A percentile compares a stretch with the other conserved stretches of the same genome.
Evolutionary conservation across 768 basidiomycete genomes (phyloP).

Genomic region (Hemileccinum impolitum): DNA sequence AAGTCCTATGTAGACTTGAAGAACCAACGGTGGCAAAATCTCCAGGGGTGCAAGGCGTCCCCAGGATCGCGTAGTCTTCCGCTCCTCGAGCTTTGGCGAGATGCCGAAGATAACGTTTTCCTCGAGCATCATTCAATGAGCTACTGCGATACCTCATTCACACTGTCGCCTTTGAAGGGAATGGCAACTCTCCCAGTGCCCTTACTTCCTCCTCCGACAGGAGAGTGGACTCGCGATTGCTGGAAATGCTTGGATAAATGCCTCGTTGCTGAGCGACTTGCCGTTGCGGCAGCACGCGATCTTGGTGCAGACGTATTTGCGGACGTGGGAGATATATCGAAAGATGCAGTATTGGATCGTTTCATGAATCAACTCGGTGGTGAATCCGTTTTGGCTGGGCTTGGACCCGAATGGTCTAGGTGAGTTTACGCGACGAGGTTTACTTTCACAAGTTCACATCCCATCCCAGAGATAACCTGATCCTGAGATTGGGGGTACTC

Average conservation of each 20-base stretch:
- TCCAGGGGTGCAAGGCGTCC: conserved; percentile 14
- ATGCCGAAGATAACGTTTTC: conserved; percentile 29
- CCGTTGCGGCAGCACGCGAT: conserved; percentile 36
- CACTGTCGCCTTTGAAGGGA: conserved; percentile 16
- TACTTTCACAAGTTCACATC: neutral
- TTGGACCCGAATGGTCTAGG: conserved; percentile 57
- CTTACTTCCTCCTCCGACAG: conserved; percentile 4
- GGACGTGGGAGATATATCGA: conserved; percentile 48
- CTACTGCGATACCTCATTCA: conserved; percentile 12
- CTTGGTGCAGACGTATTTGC: conserved; percentile 39
- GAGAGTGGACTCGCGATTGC: conserved; percentile 67
- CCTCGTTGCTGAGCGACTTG: conserved; percentile 67
- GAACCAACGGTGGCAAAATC: conserved; percentile 11
- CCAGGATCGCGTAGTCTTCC: conserved; percentile 34
- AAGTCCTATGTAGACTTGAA: conserved; percentile 21
- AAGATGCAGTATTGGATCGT: conserved; percentile 56
- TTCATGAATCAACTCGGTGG: conserved; percentile 55
- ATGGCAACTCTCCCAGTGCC: neutral
- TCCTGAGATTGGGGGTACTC: conserved; percentile 31
- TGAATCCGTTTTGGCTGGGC: conserved; percentile 32
- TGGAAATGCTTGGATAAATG: conserved; percentile 81
- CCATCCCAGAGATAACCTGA: conserved; percentile 16
- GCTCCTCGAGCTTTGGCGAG: conserved; percentile 27
- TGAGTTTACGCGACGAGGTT: conserved; percentile 28
- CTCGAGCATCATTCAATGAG: conserved; percentile 25